Conservation (phyloP, 1,284 basidiomycete species). For the Puccinia triticina region DNA sequence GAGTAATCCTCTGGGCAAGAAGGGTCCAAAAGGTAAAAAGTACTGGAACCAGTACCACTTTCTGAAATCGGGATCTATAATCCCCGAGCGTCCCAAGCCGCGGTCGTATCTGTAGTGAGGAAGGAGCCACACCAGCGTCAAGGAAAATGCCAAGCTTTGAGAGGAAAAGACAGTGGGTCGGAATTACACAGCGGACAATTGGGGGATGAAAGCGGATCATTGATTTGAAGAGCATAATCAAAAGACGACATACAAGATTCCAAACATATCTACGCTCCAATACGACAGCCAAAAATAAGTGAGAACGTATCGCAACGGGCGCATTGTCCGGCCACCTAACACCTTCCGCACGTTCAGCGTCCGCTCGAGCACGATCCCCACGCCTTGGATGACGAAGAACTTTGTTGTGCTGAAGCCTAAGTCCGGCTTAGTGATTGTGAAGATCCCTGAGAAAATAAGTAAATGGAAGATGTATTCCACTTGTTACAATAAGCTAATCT, state of each 20-base stretch:
- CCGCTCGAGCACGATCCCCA: constrained; percentile 15
- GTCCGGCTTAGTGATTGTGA: constrained; percentile 27
- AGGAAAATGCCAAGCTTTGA: background rate
- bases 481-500: background rate
- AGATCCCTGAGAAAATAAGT: background rate
- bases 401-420: constrained; percentile 17
- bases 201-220: background rate
- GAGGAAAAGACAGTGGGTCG: background rate
- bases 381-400: constrained; percentile 27
- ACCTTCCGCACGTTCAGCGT: background rate
- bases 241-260: background rate
- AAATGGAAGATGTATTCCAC: background rate
- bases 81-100: constrained; percentile 23
- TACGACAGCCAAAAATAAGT: constrained; percentile 18
- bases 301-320: constrained; percentile 3
- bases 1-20: constrained; percentile 22
- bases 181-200: background rate
- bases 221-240: background rate
- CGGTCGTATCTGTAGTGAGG: constrained; percentile 7
- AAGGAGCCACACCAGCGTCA: background rate
- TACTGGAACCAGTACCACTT: constrained; percentile 38
- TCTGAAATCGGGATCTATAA: constrained; percentile 18
- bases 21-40: constrained; percentile 21
- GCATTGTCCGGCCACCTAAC: background rate
- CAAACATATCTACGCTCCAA: constrained; percentile 29